Conservation (phyloP, 2,329 filamentous ascomycete species). For the Ophiocordyceps robertsii region DNA sequence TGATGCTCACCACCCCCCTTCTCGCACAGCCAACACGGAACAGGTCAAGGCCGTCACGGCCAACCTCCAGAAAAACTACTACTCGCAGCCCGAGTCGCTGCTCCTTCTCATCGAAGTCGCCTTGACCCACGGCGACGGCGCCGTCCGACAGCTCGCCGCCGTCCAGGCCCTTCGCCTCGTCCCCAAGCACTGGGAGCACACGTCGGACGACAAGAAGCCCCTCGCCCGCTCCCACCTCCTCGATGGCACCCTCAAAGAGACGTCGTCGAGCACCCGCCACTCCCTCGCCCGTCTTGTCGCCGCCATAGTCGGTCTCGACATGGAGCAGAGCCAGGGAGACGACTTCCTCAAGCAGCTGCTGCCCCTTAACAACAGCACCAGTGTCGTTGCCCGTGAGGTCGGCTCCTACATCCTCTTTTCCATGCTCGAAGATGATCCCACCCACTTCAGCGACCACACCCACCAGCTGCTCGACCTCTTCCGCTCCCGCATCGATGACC, state of each 20-base stretch:
- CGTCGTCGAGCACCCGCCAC: slow-evolving; percentile 64
- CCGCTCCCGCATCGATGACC: slow-evolving; percentile 74
- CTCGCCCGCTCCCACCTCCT: slow-evolving; percentile 73
- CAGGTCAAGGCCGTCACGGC: slow-evolving; percentile 82
- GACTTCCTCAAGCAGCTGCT: slow-evolving; percentile 70
- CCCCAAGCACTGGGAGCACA: slow-evolving; percentile 69
- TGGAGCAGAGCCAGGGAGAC: slow-evolving; percentile 60
- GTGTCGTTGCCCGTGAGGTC: slow-evolving; percentile 72
- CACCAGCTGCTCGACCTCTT: slow-evolving; percentile 72
- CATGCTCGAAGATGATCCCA: slow-evolving; percentile 76
- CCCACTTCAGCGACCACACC: slow-evolving; percentile 72
- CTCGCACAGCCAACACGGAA: slow-evolving; percentile 62
- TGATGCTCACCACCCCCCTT: slow-evolving; percentile 3
- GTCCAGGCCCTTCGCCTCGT: slow-evolving; percentile 80
- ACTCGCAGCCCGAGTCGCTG: slow-evolving; percentile 71
- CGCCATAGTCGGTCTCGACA: slow-evolving; percentile 72
- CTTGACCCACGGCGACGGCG: slow-evolving; percentile 58
- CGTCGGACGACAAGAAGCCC: slow-evolving; percentile 63
- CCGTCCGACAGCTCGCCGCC: slow-evolving; percentile 77
- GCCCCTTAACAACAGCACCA: slow-evolving; percentile 62
- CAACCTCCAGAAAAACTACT: slow-evolving; percentile 86
- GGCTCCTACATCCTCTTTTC: slow-evolving; percentile 89
- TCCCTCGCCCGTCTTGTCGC: slow-evolving; percentile 80
- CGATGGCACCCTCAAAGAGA: slow-evolving; percentile 70
- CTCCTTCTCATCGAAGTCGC: slow-evolving; percentile 80